Percentiles rank a stretch among this genome's conserved stretches.
phyloP scores from a whole-genome alignment of 2,329 filamentous ascomycete genomes.

The Verticillium dahliae region DNA sequence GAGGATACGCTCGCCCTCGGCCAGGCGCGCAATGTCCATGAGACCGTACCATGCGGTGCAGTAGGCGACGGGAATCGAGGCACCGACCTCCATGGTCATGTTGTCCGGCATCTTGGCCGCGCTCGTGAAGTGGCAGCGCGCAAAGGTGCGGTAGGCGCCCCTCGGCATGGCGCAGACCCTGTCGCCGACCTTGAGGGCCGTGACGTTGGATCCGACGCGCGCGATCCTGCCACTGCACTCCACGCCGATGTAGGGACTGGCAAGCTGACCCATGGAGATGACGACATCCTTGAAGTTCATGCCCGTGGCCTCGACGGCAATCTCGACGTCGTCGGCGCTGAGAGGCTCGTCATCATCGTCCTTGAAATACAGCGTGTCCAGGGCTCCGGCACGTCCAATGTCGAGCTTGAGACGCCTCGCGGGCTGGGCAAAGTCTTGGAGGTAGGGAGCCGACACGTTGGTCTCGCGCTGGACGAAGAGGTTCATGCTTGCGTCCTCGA shows the following conservation, averaged over 20 bases:
- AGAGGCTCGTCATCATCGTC: slow-evolving; percentile 2
- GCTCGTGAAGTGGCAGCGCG: slow-evolving; percentile 5
- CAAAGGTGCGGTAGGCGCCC: neutral
- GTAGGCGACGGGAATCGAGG: slow-evolving; percentile 1
- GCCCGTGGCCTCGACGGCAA: slow-evolving; percentile 17
- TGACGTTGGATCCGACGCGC: slow-evolving; percentile 18
- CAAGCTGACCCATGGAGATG: slow-evolving; percentile 17
- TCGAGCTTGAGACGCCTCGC: slow-evolving; percentile 10
- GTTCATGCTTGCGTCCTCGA: slow-evolving; percentile 13
- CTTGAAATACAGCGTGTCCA: slow-evolving; percentile 1
- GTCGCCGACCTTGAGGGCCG: slow-evolving; percentile 10
- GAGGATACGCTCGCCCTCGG: slow-evolving; percentile 13
- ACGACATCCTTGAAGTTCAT: slow-evolving; percentile 6
- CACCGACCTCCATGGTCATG: slow-evolving; percentile 3
- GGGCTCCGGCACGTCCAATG: neutral
- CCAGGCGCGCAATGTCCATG: slow-evolving; percentile 16
- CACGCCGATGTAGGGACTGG: neutral
- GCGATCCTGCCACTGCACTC: slow-evolving; percentile 16
- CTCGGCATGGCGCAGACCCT: slow-evolving; percentile 4
- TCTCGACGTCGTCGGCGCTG: slow-evolving; percentile 11
- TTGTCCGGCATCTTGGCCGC: slow-evolving; percentile 1
- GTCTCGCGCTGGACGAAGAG: slow-evolving; percentile 10
- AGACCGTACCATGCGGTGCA: slow-evolving; percentile 13
- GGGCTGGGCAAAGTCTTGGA: slow-evolving; percentile 4
- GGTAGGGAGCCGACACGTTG: slow-evolving; percentile 12